phyloP scores from a whole-genome alignment of 441 rosid genomes.

The Pelargonium myrrhifolium region DNA sequence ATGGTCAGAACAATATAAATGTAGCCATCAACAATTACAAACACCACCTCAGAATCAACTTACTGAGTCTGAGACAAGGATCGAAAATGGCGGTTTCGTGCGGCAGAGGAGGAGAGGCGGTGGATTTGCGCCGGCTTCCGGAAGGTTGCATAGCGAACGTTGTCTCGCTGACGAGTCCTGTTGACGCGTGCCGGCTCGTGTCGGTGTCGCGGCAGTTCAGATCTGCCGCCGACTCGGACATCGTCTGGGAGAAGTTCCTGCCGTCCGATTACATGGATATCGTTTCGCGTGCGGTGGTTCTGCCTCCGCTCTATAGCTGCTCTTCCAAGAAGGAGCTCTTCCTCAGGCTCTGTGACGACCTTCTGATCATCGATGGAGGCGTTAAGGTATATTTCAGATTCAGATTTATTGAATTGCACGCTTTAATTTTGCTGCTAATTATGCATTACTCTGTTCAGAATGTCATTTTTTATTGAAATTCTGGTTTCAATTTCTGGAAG shows the following conservation, averaged over 20 bases:
- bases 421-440: no score
- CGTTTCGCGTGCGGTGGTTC: neutral
- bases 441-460: no score
- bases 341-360: conserved; percentile 11
- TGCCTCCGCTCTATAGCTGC: neutral
- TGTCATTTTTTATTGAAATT: no score
- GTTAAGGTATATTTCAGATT: conserved; percentile 8
- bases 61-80: no score
- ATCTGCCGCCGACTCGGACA: neutral
- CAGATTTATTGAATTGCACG: no score
- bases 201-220: conserved; percentile 5
- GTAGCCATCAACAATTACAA: no score
- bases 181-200: conserved; percentile 8
- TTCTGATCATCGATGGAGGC: neutral
- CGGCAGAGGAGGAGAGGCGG: no score
- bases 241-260: neutral
- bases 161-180: conserved; percentile 10
- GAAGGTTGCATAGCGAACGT: conserved; percentile 2
- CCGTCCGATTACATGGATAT: neutral
- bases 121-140: no score
- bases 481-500: no score
- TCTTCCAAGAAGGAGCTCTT: neutral
- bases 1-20: no score
- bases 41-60: no score
- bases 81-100: no score